Conservation (phyloP, 768 basidiomycete genomes). For the Sistotremastrum suecicum region DNA sequence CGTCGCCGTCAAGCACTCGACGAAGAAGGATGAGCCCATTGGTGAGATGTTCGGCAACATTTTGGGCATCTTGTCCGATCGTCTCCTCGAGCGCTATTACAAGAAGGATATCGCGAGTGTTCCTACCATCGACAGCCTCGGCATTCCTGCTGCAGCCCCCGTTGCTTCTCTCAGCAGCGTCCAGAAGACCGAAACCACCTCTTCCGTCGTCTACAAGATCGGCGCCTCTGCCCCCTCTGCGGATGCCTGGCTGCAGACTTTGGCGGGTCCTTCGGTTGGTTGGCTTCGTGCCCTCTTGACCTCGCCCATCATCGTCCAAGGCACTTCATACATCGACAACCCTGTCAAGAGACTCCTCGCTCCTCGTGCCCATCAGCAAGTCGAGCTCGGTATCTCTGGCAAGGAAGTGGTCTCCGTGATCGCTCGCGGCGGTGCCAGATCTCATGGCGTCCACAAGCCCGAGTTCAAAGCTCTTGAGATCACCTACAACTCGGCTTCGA, state of each 20-base stretch:
- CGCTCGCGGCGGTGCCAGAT: constrained; percentile 69
- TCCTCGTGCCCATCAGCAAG: constrained; percentile 67
- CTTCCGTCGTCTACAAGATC: constrained; percentile 35
- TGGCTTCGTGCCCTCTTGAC: constrained; percentile 83
- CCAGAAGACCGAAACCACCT: constrained; percentile 25
- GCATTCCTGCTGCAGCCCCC: constrained; percentile 29
- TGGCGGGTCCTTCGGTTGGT: constrained; percentile 68
- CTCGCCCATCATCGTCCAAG: constrained; percentile 77
- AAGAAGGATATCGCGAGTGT: constrained; percentile 58
- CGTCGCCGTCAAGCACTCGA: constrained; percentile 81
- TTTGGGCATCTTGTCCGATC: constrained; percentile 59
- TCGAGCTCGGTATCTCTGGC: constrained; percentile 13
- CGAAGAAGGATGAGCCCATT: constrained; percentile 85
- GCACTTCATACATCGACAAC: constrained; percentile 74
- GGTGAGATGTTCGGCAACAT: constrained; percentile 85
- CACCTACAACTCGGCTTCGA: constrained; percentile 35
- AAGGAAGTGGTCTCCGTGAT: constrained; percentile 45
- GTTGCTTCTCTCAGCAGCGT: constrained; percentile 27
- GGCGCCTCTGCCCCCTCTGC: constrained; percentile 41
- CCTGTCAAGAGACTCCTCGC: constrained; percentile 77
- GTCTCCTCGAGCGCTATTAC: constrained; percentile 69
- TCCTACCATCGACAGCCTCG: constrained; percentile 78
- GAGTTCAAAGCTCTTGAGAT: constrained; percentile 79
- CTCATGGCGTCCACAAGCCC: constrained; percentile 54
- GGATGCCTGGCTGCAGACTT: constrained; percentile 65